phyloP scores from a whole-genome alignment of 1,284 basidiomycete species.

The Fereydounia khargensis region DNA sequence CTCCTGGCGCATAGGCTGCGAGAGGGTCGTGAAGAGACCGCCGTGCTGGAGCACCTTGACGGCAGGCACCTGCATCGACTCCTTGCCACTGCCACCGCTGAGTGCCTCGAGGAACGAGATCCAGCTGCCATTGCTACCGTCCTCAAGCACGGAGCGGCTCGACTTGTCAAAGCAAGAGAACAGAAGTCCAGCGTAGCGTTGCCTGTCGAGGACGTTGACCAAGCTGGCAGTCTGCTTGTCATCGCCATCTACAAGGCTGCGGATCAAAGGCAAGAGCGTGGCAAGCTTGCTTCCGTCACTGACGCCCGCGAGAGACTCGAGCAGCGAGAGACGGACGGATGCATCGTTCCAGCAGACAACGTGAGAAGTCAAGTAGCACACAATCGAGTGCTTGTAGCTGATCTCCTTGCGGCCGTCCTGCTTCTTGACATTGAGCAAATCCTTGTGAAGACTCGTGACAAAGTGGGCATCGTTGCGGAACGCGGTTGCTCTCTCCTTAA shows the following conservation, averaged over 20 bases:
- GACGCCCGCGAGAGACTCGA: slow-evolving; percentile 67
- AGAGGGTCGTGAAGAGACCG: slow-evolving; percentile 64
- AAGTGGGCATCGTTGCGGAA: slow-evolving; percentile 70
- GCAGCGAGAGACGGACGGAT: slow-evolving; percentile 64
- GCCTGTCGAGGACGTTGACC: slow-evolving; percentile 11
- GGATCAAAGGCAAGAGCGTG: slow-evolving; percentile 67
- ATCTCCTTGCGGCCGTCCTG: slow-evolving; percentile 67
- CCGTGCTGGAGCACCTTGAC: slow-evolving; percentile 59
- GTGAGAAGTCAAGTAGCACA: slow-evolving; percentile 82
- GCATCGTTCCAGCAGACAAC: slow-evolving; percentile 66
- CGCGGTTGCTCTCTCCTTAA: slow-evolving; percentile 57
- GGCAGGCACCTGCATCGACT: slow-evolving; percentile 25
- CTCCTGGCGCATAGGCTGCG: slow-evolving; percentile 63
- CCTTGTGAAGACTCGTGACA: slow-evolving; percentile 67
- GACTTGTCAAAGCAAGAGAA: slow-evolving; percentile 63
- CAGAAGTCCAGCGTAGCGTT: slow-evolving; percentile 61
- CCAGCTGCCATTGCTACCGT: slow-evolving; percentile 59
- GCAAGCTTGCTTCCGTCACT: slow-evolving; percentile 68
- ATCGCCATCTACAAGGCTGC: slow-evolving; percentile 55
- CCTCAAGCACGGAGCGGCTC: slow-evolving; percentile 62
- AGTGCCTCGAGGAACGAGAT: slow-evolving; percentile 21
- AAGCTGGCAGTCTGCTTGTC: slow-evolving; percentile 6
- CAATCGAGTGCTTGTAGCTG: slow-evolving; percentile 68
- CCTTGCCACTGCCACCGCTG: slow-evolving; percentile 7
- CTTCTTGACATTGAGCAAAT: slow-evolving; percentile 63